Base-by-base conservation (phyloP, 495 filamentous ascomycete genomes). In the Penicillium longicatenatum region DNA sequence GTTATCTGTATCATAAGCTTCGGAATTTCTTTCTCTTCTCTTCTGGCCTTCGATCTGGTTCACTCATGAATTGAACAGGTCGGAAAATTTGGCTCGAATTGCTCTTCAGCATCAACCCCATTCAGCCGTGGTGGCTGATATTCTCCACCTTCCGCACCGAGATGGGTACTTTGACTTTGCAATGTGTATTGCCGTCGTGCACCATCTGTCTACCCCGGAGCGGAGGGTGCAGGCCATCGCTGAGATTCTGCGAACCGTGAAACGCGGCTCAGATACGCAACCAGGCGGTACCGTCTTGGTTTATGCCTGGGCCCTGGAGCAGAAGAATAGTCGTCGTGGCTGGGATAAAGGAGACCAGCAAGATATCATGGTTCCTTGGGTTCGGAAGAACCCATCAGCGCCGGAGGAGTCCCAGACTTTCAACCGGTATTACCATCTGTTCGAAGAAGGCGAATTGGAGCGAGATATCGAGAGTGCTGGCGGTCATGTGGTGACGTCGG, bases 261-360 rank as follows among this genome's bases (percentile, higher is more conserved):
- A 73, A 58, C 74, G 69, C 17, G 52, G 69, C 20, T 68, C 65
- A 19, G 63, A 63, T 50, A 56, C 55, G 17, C 49, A 60, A 33
- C 65, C 63, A 33, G 78, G 77, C 11, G 91, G 92, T 12, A 86
- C 79, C 67, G 85, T 89, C 17, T 72, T 98, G 58, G 79, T 97
- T 22, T 96, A 93, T 69, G 94, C 93, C n/a, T 98, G 94, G 94
- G 94, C 94, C 3, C 80, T 98, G 22, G 94, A 98, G 75, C 94
- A 98, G 71, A 88, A 89, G 70, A 76, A 74, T 57, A 97, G 92
- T 69, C 87, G 95, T 54, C 79, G 94, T 64, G 94, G 94, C 19
- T 98, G 93, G 94, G 88, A 91, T 60, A 89, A 92, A 66, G 88
- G 86, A 16, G 83, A 89, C 63, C 84, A 86, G 56, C 93, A 98